A percentile compares a stretch with the other conserved stretches of the same genome.
phyloP scores from a whole-genome alignment of 306 rosid genomes.

The Rosa chinensis region DNA sequence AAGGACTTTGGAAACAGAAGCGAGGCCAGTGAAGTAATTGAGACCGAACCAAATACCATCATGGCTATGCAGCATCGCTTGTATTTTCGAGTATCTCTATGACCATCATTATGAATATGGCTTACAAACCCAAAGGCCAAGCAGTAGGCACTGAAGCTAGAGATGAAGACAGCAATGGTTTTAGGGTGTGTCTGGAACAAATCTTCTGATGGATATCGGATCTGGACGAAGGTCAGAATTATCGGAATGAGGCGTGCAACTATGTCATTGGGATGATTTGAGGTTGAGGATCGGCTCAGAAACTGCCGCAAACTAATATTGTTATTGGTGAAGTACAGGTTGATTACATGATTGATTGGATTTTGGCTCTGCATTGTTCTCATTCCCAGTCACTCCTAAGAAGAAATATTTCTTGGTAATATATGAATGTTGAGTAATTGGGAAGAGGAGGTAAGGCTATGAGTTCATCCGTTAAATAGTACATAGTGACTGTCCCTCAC shows the following conservation, averaged over 20 bases:
- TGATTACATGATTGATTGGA: not conserved
- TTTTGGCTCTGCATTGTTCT: not conserved
- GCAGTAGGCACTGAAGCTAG: not conserved
- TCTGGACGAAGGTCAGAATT: not conserved
- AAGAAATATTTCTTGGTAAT: not conserved
- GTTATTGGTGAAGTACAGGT: not conserved
- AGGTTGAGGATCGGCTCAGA: not conserved
- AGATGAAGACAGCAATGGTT: not conserved
- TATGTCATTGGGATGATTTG: not conserved
- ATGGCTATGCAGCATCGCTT: not conserved
- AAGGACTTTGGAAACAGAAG: not conserved
- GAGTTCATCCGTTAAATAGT: not conserved
- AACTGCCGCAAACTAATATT: not conserved
- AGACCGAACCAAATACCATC: not conserved
- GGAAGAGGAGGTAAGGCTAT: not conserved
- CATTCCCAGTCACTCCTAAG: not conserved
- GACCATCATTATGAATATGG: not conserved
- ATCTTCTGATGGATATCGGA: not conserved
- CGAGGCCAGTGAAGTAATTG: not conserved
- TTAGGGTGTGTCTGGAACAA: slow-evolving; percentile 4
- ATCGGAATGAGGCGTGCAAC: not conserved
- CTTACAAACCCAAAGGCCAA: not conserved
- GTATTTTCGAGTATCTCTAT: not conserved
- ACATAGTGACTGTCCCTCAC: not conserved
- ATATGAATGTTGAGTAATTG: not conserved